Base-by-base conservation (phyloP, 129 eudicot species). In the Flaveria trinervia region DNA sequence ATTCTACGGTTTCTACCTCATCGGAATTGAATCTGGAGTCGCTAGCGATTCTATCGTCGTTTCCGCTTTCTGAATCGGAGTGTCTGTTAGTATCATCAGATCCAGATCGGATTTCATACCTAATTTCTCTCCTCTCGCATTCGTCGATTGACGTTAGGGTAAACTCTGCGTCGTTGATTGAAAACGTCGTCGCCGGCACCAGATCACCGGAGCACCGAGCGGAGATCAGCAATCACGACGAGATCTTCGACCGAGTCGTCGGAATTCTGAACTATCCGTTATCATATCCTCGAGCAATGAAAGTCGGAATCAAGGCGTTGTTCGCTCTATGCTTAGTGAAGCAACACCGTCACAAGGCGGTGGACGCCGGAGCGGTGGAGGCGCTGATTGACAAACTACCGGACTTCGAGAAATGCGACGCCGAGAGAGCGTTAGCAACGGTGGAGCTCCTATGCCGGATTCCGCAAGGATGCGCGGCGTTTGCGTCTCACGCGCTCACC, bases 341-440 rank as follows among this genome's bases (percentile, higher is more conserved):
- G 44, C 97, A 89, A 50, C 91, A 94, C 93, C 96, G 98, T 7
- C 88, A 89, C 77, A 85, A 80, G 73, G 98, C 98, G 73, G 91
- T 94, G 43, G 74, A 79, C 0, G 96, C 97, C 67, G 97, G 97
- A 17, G 97, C 93, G 7, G 98, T 85, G 18, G 89, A 81, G 82
- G 97, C 93, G 67, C 41, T 94, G 0, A 83, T 91, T 3, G 86
- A 85, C 68, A 76, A 89, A 45, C 54, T 94, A 39, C 79, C 93
- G 22, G 97, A 91, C 66, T 87, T 85, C 64, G 98, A 94, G 77
- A 89, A 84, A 78, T 89, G 96, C 67, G 98, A 94, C 83, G 92
- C 92, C 9, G 98, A 94, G 79, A 55, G 98, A 65, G 98, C 96
- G 0, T 75, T 94, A 44, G 98, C 98, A 15, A 94, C 98, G 56